phyloP scores from a whole-genome alignment of 2,329 filamentous ascomycete species.

The Ophiobolus disseminans region DNA sequence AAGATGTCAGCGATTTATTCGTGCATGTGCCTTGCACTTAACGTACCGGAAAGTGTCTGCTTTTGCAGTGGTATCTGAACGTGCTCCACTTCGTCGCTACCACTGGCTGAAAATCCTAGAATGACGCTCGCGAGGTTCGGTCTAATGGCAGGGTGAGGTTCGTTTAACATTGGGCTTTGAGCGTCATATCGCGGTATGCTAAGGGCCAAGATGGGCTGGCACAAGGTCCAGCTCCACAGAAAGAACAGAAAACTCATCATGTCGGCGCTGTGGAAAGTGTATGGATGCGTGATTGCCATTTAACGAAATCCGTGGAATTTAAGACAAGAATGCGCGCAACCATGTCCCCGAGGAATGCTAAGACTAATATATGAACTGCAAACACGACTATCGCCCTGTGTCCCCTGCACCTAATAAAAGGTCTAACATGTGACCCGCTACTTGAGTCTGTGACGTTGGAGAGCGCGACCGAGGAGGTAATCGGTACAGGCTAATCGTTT shows the following conservation, averaged over 20 bases:
- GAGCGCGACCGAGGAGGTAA: background rate
- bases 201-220: constrained; percentile 5
- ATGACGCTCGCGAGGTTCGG: constrained; percentile 12
- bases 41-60: constrained; percentile 20
- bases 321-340: background rate
- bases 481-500: constrained; percentile 7
- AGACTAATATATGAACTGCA: background rate
- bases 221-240: constrained; percentile 1
- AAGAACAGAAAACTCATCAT: constrained; percentile 7
- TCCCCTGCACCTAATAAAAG: constrained; percentile 4
- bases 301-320: background rate
- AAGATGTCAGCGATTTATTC: background rate
- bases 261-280: background rate
- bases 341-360: background rate
- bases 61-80: constrained; percentile 23
- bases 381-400: background rate
- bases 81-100: constrained; percentile 15
- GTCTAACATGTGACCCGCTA: constrained; percentile 4
- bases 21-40: too few relatives aligned
- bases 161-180: constrained; percentile 14
- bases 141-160: background rate
- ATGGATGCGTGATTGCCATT: background rate
- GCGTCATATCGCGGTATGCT: constrained; percentile 9
- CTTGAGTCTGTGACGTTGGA: constrained; percentile 4
- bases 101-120: constrained; percentile 18